These are phyloP conservation scores for Lasiosphaeris hirsuta DNA, from an alignment of 495 filamentous ascomycete genomes.

Conservation along the genomic window DNA sequence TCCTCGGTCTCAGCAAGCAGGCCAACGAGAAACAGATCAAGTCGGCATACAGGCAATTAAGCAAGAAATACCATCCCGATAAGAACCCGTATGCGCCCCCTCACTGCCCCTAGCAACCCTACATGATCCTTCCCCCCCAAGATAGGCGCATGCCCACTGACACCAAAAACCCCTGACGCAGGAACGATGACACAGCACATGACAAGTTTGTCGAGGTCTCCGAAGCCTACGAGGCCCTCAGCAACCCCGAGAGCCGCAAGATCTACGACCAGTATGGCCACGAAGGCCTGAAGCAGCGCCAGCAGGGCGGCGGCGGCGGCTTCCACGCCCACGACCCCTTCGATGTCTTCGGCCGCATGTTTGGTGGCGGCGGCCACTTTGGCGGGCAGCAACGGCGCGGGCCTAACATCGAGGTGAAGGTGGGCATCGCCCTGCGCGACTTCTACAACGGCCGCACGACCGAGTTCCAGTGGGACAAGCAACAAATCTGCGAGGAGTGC, in stretches of 20 bases:
- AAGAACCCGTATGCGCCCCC: constrained; percentile 83
- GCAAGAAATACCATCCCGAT: constrained; percentile 96
- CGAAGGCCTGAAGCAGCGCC: constrained; percentile 76
- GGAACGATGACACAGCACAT: constrained; percentile 65
- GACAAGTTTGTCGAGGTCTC: constrained; percentile 94
- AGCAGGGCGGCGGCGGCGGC: constrained; percentile 67
- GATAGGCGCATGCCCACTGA: not conserved
- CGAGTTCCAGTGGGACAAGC: constrained; percentile 87
- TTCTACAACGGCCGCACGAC: constrained; percentile 89
- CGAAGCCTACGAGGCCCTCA: constrained; percentile 94
- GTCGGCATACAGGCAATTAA: constrained; percentile 86
- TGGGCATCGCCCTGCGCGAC: constrained; percentile 78
- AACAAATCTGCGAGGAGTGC: constrained; percentile 90
- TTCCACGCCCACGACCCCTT: constrained; percentile 83
- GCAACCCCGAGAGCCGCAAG: constrained; percentile 71
- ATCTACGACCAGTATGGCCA: constrained; percentile 97
- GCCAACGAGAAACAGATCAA: constrained; percentile 92
- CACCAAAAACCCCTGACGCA: constrained; percentile 6
- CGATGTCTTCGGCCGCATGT: constrained; percentile 96
- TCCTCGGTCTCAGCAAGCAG: constrained; percentile 75
- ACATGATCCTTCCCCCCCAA: constrained; percentile 11
- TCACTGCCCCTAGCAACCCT: not conserved
- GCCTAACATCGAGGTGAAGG: constrained; percentile 84
- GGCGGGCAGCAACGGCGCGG: constrained; percentile 71
- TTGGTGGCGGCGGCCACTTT: constrained; percentile 85